Percentiles rank a stretch among this genome's conserved stretches.
These are phyloP conservation scores for Periconia sp. DNA, from an alignment of 2,329 filamentous ascomycete genomes.

Conservation along the genomic window DNA sequence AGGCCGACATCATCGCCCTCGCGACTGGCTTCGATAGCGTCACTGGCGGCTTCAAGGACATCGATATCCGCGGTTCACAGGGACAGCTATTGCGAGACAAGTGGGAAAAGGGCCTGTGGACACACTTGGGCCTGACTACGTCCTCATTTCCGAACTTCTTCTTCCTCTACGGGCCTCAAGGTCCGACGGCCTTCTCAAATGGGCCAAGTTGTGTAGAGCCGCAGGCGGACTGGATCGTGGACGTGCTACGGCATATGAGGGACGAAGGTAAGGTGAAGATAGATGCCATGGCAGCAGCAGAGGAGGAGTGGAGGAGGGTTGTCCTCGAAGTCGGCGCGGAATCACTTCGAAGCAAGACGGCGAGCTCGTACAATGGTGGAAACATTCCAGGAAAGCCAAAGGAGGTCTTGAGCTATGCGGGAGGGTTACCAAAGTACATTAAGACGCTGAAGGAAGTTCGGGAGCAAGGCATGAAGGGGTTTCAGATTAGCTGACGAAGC, in stretches of 20 bases:
- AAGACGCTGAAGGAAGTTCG: constrained; percentile 10
- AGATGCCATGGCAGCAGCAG: constrained; percentile 42
- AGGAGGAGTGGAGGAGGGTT: constrained; percentile 43
- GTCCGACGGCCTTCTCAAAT: constrained; percentile 12
- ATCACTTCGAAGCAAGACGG: constrained; percentile 5
- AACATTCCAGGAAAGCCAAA: constrained; percentile 19
- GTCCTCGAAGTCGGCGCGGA: constrained; percentile 5
- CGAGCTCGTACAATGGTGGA: constrained; percentile 15
- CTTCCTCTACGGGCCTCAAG: constrained; percentile 17
- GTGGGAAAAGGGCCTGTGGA: constrained; percentile 15
- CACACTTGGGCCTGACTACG: constrained; percentile 15
- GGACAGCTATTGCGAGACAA: constrained; percentile 12
- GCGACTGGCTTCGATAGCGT: constrained; percentile 44
- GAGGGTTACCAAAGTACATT: constrained; percentile 13
- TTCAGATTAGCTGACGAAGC: constrained; percentile 8
- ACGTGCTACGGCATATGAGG: constrained; percentile 39
- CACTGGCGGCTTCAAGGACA: constrained; percentile 38
- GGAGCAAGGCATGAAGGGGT: constrained; percentile 14
- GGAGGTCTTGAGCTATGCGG: constrained; percentile 14
- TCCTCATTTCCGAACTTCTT: constrained; percentile 18
- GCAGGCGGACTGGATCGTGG: constrained; percentile 22
- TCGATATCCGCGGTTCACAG: constrained; percentile 24
- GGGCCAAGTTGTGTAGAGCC: constrained; percentile 7
- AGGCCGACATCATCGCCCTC: constrained; percentile 45
- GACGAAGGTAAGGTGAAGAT: constrained; percentile 36